Evolutionary conservation across 345 rosid genomes (phyloP), one percentile per base, ranked within the genome.

Genomic region (Gynandropsis gynandra): DNA sequence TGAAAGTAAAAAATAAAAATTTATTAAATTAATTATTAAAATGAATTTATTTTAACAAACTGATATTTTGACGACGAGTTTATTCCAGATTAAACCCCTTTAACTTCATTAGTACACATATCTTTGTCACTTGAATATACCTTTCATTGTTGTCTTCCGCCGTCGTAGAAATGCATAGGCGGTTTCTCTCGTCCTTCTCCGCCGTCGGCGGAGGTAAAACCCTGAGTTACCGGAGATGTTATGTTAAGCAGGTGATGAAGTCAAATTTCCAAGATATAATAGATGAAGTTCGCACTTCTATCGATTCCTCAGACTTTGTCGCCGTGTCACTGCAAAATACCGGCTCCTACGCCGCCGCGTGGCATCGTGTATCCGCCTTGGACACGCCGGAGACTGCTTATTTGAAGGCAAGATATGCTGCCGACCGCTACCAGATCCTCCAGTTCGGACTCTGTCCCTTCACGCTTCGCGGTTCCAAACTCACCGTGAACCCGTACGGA

Each of bases 381-480:
- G 95, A 90, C 62, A 72, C 92, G 1, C 49, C 80, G 1, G 72
- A 77, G 12, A 77, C 74, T 4, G 92, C 95, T 54, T 90, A 83
- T 69, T 55, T 74, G 33, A 87, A 90, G 49, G 77, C 88, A 63
- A 81, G 78, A 45, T 61, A 63, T 50, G 78, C 87, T 32, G 90
- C 95, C 16, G 85, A 79, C 52, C 73, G 71, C 14, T 89, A 79
- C 69, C 94, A 86, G 77, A 64, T 81, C 43, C 64, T 86, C 43
- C 97, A 89, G 67, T 79, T 83, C 64, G 88, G 86, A 0, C 60
- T 86, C 50, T 85, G 94, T 70, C 94, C 97, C 32, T 83, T 86
- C 74, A 63, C 76, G 24, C 33, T 83, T 52, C 52, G 54, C 24
- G 73, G 66, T 38, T 71, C 81, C 49, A 76, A 71, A 36, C 69